Base-by-base conservation (phyloP, 345 rosid genomes). In the Salix suchowensis region DNA sequence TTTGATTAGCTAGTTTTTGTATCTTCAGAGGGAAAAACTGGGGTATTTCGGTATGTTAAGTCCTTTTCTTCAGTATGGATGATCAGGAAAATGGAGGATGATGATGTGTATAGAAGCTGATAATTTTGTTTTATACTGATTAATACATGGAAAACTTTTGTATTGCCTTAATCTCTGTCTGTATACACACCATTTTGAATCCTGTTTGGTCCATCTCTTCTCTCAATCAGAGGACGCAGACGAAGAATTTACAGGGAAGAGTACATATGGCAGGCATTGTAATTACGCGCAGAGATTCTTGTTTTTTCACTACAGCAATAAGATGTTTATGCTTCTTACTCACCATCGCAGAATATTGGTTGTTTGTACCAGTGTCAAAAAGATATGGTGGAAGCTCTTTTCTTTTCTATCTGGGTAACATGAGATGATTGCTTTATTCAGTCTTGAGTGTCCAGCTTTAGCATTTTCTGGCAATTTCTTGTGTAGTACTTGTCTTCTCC, bases 11-110 rank as follows among this genome's bases (percentile, higher is more conserved):
- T 67, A 9, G 23, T 34, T 67, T 30, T 54, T 30, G 76, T 74
- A 80, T 77, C 80, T 76, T 18, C 26, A n/a, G 74, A 75, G 87
- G 84, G 87, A 32, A 85, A 88, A 88, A 85, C 86, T 78, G 46
- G 84, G 88, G 88, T 88, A 88, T 85, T 88, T 88, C 84, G 91
- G 86, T 73, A 77, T 74, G 61, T 71, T 75, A 7, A 39, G 54
- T 15, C 9, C 15, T 34, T 34, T 42, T 36, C 12, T 58, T 40
- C 34, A 13, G 10, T 30, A 48, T 54, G 24, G 19, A 39, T 30
- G 40, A 75, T 44, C 42, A 74, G 18, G 52, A 64, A 72, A 76
- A 8, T 28, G 65, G 23, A 58, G 19, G 36, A 64, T 72, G 76
- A 34, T 58, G 71, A 50, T 76, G 62, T 81, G 74, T 65, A 81